Percentiles rank a stretch among this genome's conserved stretches.
phyloP scores from a whole-genome alignment of 2,329 filamentous ascomycete species.

The Penicillium sp. region DNA sequence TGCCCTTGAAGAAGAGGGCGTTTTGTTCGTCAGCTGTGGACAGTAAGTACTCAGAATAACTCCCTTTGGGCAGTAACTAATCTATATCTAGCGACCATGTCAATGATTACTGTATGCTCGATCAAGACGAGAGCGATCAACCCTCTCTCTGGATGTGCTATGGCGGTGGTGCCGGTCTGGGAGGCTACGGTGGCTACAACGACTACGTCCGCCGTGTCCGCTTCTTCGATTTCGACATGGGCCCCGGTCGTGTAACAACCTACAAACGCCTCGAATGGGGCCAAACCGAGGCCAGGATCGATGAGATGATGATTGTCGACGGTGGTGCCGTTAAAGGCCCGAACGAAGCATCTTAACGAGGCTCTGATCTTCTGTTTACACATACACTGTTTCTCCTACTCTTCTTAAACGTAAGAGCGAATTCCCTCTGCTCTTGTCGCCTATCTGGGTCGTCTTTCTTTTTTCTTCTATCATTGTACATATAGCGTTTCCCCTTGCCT shows the following conservation, averaged over 20 bases:
- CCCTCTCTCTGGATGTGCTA: conserved; percentile 97
- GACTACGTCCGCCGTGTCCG: conserved; percentile 80
- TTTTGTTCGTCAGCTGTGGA: conserved; percentile 86
- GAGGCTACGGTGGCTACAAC: conserved; percentile 90
- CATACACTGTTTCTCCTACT: neutral
- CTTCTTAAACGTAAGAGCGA: neutral
- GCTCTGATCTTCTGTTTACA: neutral
- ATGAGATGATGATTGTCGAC: conserved; percentile 63
- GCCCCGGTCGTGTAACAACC: conserved; percentile 81
- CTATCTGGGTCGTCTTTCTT: conserved; percentile 1
- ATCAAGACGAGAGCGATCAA: conserved; percentile 52
- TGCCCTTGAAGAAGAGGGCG: conserved; percentile 79
- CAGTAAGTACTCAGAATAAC: conserved; percentile 62
- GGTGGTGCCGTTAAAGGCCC: conserved; percentile 53
- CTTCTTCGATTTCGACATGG: conserved; percentile 91
- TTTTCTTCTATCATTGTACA: conserved; percentile 18
- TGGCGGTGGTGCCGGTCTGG: conserved; percentile 85
- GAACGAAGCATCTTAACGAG: conserved; percentile 10
- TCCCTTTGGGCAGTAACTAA: conserved; percentile 19
- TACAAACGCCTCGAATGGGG: conserved; percentile 85
- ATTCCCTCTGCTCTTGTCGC: conserved; percentile 6
- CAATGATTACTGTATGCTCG: conserved; percentile 91
- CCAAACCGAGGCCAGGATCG: conserved; percentile 52
- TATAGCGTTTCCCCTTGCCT: conserved; percentile 20
- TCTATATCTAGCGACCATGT: conserved; percentile 70